phyloP scores from a whole-genome alignment of 495 filamentous ascomycete genomes.

The Astrocystis sublimbata region DNA sequence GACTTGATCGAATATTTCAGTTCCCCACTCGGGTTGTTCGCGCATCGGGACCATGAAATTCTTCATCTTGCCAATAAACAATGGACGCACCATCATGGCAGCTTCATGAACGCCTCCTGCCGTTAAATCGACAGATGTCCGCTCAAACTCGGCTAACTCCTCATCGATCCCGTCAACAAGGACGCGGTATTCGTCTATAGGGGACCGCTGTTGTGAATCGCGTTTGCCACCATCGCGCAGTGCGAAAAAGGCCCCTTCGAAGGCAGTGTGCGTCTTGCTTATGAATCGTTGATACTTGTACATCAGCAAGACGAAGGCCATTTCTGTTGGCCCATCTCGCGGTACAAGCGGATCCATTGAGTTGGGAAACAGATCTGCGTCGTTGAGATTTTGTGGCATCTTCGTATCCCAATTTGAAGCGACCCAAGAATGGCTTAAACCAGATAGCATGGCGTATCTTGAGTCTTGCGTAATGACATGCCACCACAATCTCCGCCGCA shows the following conservation, averaged over 20 bases:
- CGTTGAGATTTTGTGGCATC: constrained; percentile 55
- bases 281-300: constrained; percentile 49
- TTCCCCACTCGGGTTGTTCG: constrained; percentile 37
- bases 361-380: constrained; percentile 54
- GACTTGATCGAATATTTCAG: constrained; percentile 32
- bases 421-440: constrained; percentile 54
- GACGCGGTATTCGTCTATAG: constrained; percentile 48
- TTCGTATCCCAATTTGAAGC: constrained; percentile 48
- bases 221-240: constrained; percentile 22
- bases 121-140: constrained; percentile 55
- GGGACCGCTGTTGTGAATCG: constrained; percentile 3
- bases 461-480: constrained; percentile 57
- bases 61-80: constrained; percentile 41
- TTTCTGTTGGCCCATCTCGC: constrained; percentile 59
- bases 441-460: constrained; percentile 55
- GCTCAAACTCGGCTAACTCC: constrained; percentile 46
- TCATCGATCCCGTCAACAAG: constrained; percentile 43
- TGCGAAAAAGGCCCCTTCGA: constrained; percentile 43
- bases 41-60: constrained; percentile 39
- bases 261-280: constrained; percentile 30
- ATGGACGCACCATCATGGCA: constrained; percentile 44
- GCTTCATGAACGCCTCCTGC: constrained; percentile 58
- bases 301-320: constrained; percentile 60
- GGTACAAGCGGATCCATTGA: constrained; percentile 50
- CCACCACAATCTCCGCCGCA: constrained; percentile 64